Percentiles rank a stretch among this genome's conserved stretches.
Evolutionary conservation across 805 yeast genomes (phyloP).

Genomic region (Debaryomyces tyrocola): DNA sequence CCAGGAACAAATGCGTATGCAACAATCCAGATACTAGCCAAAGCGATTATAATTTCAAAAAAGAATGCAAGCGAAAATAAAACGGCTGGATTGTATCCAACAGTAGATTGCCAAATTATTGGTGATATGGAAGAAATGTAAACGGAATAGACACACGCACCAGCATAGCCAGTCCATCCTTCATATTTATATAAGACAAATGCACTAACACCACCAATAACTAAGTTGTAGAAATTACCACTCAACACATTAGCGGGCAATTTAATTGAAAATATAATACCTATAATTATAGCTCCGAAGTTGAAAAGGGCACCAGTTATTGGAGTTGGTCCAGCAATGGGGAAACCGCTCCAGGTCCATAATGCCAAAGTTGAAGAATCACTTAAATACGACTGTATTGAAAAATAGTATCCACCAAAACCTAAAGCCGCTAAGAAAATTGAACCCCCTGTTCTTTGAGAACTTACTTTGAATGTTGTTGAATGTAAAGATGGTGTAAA

Average conservation of each 20-base stretch:
- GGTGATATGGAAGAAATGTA: slow-evolving; percentile 67
- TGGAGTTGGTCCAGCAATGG: slow-evolving; percentile 83
- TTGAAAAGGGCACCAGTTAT: slow-evolving; percentile 78
- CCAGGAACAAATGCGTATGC: slow-evolving; percentile 99
- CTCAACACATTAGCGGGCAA: slow-evolving; percentile 20
- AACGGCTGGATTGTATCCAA: slow-evolving; percentile 55
- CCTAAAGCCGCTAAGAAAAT: slow-evolving; percentile 59
- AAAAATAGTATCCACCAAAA: slow-evolving; percentile 73
- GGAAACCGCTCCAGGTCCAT: slow-evolving; percentile 97
- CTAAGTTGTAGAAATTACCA: slow-evolving; percentile 32
- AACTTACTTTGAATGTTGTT: slow-evolving; percentile 7
- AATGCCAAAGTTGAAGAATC: slow-evolving; percentile 85
- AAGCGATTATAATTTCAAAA: slow-evolving; percentile 52
- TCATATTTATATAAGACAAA: slow-evolving; percentile 47
- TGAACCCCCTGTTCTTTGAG: slow-evolving; percentile 39
- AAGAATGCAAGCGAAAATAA: slow-evolving; percentile 52
- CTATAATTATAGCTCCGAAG: slow-evolving; percentile 57
- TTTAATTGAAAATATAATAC: slow-evolving; percentile 35
- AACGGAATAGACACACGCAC: slow-evolving; percentile 61
- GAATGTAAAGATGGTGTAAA: slow-evolving; percentile 46
- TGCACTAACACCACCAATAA: slow-evolving; percentile 51
- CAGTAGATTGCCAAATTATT: slow-evolving; percentile 55
- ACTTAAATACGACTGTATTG: slow-evolving; percentile 69
- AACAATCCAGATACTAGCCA: slow-evolving; percentile 94
- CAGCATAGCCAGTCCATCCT: slow-evolving; percentile 75